A percentile compares a stretch with the other conserved stretches of the same genome.
Conservation (phyloP, 805 yeast species). For the Saccharomycopsis javanensis region DNA sequence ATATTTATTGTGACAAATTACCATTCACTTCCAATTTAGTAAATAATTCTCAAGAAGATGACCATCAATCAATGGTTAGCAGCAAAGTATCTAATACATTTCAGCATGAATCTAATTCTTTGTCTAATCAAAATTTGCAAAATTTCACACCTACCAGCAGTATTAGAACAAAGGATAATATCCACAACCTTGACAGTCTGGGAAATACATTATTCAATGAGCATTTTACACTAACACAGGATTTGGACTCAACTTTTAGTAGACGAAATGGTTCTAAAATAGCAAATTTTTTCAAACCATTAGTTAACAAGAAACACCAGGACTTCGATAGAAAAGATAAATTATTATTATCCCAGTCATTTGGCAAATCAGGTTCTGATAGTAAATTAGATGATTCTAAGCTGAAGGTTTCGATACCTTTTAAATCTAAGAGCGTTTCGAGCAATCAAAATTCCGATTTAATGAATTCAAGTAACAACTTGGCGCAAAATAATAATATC, state of each 20-base stretch:
- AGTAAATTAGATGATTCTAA: background rate
- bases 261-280: slow-evolving; percentile 8
- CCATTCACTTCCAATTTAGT: slow-evolving; percentile 32
- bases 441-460: background rate
- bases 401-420: background rate
- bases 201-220: background rate
- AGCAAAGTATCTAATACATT: background rate
- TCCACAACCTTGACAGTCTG: background rate
- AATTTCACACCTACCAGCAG: background rate
- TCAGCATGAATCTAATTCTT: background rate
- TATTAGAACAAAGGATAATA: background rate
- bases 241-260: background rate
- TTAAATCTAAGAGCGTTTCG: background rate
- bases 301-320: slow-evolving; percentile 2
- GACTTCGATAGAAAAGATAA: background rate
- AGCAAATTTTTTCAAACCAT: slow-evolving; percentile 10
- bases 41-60: background rate
- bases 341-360: background rate
- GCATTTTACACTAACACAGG: background rate
- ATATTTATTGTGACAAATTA: slow-evolving; percentile 46
- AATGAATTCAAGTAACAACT: background rate
- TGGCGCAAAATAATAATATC: background rate
- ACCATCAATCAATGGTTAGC: background rate
- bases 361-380: background rate
- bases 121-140: background rate